A percentile compares a stretch with the other conserved stretches of the same genome.
Conservation (phyloP, 345 rosid species). For the Eucalyptus caleyi region DNA sequence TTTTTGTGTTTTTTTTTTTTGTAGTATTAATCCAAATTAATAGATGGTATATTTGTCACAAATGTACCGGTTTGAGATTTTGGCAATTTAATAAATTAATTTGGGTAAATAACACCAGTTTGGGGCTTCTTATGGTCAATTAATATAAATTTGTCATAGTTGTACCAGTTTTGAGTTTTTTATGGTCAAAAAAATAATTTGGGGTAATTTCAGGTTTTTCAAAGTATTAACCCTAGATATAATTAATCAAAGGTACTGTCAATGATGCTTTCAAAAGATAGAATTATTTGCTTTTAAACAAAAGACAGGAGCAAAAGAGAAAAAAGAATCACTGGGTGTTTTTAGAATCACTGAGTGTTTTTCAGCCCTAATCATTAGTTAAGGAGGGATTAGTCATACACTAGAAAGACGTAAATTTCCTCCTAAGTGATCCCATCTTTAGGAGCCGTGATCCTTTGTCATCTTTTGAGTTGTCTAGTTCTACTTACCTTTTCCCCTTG, state of each 20-base stretch:
- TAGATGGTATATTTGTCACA: too few species aligned
- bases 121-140: too few species aligned
- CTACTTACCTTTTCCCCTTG: neutral
- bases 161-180: accelerated
- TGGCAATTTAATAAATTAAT: too few species aligned
- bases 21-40: too few species aligned
- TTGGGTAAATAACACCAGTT: too few species aligned
- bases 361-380: neutral
- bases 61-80: too few species aligned
- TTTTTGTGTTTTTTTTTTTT: too few species aligned
- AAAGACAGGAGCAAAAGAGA: neutral
- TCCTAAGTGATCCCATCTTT: neutral
- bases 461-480: neutral
- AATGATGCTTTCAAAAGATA: neutral
- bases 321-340: too few species aligned
- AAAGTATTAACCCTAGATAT: accelerated
- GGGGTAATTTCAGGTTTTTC: too few species aligned
- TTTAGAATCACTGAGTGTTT: neutral
- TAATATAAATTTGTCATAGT: accelerated
- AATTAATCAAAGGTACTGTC: neutral
- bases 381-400: neutral
- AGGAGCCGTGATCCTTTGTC: neutral
- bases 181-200: accelerated
- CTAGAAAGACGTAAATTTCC: neutral
- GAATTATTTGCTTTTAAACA: neutral